A percentile compares a stretch with the other conserved stretches of the same genome.
phyloP scores from a whole-genome alignment of 1,284 basidiomycete genomes.

The Moniliophthora roreri region DNA sequence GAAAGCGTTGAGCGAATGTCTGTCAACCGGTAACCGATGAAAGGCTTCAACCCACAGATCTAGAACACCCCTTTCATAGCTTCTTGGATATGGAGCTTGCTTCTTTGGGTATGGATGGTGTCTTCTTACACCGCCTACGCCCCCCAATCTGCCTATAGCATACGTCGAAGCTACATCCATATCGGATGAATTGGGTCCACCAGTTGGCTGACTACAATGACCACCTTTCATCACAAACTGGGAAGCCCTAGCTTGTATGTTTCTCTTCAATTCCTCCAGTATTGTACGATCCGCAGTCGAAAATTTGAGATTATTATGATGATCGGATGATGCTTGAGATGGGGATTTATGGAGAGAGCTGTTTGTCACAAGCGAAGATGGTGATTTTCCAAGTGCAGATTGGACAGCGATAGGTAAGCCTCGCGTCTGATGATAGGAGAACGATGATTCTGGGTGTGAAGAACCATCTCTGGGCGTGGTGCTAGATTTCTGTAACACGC shows the following conservation, averaged over 20 bases:
- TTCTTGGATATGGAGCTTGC: conserved; percentile 65
- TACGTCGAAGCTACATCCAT: conserved; percentile 1
- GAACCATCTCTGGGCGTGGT: too few relatives aligned
- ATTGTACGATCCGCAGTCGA: conserved; percentile 61
- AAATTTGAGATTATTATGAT: conserved; percentile 31
- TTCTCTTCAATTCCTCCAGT: conserved; percentile 51
- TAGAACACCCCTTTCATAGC: conserved; percentile 56
- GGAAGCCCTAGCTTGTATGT: conserved; percentile 47
- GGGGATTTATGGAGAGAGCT: conserved; percentile 6
- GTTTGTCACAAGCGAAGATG: not conserved
- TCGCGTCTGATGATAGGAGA: too few relatives aligned
- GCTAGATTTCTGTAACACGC: too few relatives aligned
- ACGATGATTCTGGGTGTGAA: too few relatives aligned
- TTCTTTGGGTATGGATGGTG: conserved; percentile 51
- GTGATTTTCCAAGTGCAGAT: not conserved
- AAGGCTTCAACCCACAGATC: conserved; percentile 56
- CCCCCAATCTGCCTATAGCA: conserved; percentile 16
- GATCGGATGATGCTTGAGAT: not conserved
- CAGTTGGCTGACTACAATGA: conserved; percentile 21
- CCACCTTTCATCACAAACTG: conserved; percentile 53
- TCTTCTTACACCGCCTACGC: conserved; percentile 40
- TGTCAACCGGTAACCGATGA: conserved; percentile 6
- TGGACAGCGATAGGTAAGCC: too few relatives aligned
- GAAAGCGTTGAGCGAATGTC: conserved; percentile 2
- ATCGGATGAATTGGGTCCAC: conserved; percentile 7